These are phyloP conservation scores for Coemansia erecta DNA, from an alignment of 192 early-diverging fungal species.

Conservation along the genomic window DNA sequence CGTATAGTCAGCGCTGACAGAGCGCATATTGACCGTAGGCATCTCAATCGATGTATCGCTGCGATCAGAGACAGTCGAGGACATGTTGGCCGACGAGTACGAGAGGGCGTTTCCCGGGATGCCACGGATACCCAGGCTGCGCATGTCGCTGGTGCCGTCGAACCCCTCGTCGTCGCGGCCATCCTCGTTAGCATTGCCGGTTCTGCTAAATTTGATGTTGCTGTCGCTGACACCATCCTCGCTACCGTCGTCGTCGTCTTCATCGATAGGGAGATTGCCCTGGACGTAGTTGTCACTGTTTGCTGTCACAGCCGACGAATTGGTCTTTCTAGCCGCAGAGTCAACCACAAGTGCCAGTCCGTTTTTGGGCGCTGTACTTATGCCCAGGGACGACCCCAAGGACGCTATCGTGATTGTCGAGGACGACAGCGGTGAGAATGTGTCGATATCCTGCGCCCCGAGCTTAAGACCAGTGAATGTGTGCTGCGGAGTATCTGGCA, in stretches of 20 bases:
- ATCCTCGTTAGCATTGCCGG: not conserved
- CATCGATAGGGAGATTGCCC: conserved; percentile 1
- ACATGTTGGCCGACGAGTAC: conserved; percentile 29
- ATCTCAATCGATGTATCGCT: conserved; percentile 15
- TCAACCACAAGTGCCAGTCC: not conserved
- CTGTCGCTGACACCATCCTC: no score
- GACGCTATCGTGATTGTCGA: conserved; percentile 48
- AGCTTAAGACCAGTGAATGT: conserved; percentile 3
- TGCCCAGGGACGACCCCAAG: conserved; percentile 36
- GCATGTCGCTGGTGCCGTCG: not conserved
- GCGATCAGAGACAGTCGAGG: conserved; percentile 27
- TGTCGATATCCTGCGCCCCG: conserved; percentile 22
- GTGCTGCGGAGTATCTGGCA: not conserved
- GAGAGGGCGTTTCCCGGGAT: not conserved
- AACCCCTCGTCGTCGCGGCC: not conserved
- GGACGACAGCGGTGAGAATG: conserved; percentile 48
- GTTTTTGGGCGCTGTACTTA: not conserved
- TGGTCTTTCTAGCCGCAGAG: not conserved
- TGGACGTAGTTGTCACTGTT: not conserved
- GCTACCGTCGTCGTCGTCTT: not conserved
- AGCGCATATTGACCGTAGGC: conserved; percentile 31
- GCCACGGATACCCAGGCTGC: conserved; percentile 5
- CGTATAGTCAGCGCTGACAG: conserved; percentile 43
- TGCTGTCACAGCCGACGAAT: no score
- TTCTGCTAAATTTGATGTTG: not conserved